Conservation (phyloP, 352 stramenopile genomes). For the Ophiocytium majus region DNA sequence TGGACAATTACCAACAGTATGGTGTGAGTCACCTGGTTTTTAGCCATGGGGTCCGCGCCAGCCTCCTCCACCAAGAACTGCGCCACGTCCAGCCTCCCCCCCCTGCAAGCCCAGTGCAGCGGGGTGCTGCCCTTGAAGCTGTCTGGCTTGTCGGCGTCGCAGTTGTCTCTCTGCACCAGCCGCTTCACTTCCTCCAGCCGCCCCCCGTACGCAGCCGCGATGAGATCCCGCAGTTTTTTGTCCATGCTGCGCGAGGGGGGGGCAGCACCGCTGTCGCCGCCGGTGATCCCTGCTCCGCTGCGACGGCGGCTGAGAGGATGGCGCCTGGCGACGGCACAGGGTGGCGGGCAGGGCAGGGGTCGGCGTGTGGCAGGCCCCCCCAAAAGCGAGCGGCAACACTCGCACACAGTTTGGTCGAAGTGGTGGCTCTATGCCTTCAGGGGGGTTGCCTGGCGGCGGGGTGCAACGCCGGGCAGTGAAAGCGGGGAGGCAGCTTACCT, state of each 20-base stretch:
- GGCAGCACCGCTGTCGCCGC: background rate
- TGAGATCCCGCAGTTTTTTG: background rate
- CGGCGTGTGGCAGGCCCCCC: background rate
- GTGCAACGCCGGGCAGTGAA: no score
- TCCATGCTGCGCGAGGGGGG: background rate
- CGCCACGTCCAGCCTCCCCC: background rate
- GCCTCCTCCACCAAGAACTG: conserved; percentile 9
- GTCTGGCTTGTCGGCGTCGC: conserved; percentile 15
- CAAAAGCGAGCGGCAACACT: background rate
- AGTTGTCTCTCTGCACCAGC: background rate
- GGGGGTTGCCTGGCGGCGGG: no score
- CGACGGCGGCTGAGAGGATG: background rate
- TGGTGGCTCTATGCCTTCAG: background rate
- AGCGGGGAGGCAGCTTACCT: no score
- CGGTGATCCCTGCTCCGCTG: no score
- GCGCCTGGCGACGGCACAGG: background rate
- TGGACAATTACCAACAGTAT: no score
- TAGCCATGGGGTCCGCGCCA: background rate
- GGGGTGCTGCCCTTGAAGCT: conserved; percentile 14
- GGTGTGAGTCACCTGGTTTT: conserved; percentile 15
- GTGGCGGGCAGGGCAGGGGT: background rate
- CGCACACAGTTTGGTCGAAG: background rate
- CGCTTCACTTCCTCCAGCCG: conserved; percentile 5
- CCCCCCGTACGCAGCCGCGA: background rate
- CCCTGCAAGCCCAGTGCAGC: conserved; percentile 2